phyloP scores from a whole-genome alignment of 2,329 filamentous ascomycete species.

The Apiospora aurea region DNA sequence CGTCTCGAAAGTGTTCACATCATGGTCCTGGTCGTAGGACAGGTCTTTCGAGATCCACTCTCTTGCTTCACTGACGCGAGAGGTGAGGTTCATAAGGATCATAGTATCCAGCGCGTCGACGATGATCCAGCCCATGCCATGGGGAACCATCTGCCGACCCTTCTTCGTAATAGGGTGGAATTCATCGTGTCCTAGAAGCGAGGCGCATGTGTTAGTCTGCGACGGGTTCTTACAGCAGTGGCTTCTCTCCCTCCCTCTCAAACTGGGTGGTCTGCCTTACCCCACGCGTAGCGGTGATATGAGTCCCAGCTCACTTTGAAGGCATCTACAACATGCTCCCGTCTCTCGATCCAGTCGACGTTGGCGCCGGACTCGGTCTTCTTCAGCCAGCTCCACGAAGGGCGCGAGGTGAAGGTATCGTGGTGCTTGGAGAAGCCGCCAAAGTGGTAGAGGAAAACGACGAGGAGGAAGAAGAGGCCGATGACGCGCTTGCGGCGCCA shows the following conservation, averaged over 20 bases:
- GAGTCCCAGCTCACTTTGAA: constrained; percentile 93
- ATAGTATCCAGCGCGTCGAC: constrained; percentile 94
- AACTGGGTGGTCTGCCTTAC: constrained; percentile 57
- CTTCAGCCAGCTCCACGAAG: constrained; percentile 63
- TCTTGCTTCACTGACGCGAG: constrained; percentile 80
- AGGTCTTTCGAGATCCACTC: constrained; percentile 86
- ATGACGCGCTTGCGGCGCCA: constrained; percentile 70
- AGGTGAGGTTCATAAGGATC: constrained; percentile 98
- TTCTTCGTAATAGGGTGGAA: constrained; percentile 84
- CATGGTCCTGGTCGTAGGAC: constrained; percentile 89
- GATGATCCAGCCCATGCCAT: constrained; percentile 97
- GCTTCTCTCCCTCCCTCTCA: not conserved
- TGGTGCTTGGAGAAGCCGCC: constrained; percentile 61
- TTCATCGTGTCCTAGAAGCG: constrained; percentile 74
- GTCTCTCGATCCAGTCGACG: constrained; percentile 78
- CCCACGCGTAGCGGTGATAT: constrained; percentile 94
- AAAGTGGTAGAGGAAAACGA: constrained; percentile 72
- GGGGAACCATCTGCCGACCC: constrained; percentile 83
- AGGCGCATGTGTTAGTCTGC: not conserved
- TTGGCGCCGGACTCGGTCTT: constrained; percentile 50
- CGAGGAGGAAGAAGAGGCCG: constrained; percentile 59
- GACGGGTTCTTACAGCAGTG: not conserved
- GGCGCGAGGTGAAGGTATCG: constrained; percentile 45
- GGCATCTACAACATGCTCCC: constrained; percentile 84
- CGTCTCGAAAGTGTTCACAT: constrained; percentile 97